Conservation (phyloP, 306 rosid genomes). For the Quercus mongolica region DNA sequence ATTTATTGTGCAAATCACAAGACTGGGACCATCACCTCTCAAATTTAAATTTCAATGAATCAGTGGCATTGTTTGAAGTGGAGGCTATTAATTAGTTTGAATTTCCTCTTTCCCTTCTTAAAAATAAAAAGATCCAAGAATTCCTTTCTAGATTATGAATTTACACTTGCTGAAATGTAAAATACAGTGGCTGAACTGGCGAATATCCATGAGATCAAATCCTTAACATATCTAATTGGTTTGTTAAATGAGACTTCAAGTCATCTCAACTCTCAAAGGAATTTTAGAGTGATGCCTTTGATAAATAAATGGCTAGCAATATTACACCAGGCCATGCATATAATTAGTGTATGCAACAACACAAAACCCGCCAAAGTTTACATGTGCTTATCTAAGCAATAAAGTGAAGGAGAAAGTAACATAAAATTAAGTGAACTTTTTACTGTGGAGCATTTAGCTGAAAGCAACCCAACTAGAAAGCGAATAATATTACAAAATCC, state of each 20-base stretch:
- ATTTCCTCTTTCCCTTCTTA: no score
- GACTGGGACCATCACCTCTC: no score
- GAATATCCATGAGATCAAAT: neutral
- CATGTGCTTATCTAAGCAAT: constrained; percentile 32
- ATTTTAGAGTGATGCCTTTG: constrained; percentile 30
- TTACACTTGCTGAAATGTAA: no score
- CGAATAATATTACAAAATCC: neutral
- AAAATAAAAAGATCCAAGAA: no score
- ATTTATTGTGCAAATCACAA: no score
- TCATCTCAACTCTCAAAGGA: constrained; percentile 10
- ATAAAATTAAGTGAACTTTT: constrained; percentile 5
- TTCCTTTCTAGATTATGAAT: no score
- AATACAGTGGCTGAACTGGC: neutral
- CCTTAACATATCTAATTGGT: no score
- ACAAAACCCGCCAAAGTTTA: constrained; percentile 9
- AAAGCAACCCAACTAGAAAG: neutral
- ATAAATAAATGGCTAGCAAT: constrained; percentile 20
- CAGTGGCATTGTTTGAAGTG: no score
- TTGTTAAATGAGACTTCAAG: neutral
- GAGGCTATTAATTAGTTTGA: no score
- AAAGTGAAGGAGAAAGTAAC: constrained; percentile 6
- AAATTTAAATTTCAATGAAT: no score
- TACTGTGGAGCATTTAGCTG: neutral
- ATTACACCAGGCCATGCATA: constrained; percentile 28
- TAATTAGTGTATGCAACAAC: constrained; percentile 11